Conservation (phyloP, 768 basidiomycete genomes). For the Boletus pseudopeckii region DNA sequence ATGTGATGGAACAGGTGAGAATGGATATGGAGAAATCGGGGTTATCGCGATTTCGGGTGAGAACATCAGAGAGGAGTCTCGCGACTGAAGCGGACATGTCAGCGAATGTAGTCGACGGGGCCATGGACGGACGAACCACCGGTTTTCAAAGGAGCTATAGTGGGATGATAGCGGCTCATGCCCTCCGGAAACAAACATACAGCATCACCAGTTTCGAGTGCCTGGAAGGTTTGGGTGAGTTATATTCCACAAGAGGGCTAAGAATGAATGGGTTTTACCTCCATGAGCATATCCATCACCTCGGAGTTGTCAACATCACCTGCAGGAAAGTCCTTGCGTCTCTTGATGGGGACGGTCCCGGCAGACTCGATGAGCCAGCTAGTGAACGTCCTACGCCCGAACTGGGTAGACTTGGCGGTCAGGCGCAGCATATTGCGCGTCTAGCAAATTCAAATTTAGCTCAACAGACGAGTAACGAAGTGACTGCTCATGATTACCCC, state of each 20-base stretch:
- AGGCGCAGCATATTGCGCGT: slow-evolving; percentile 76
- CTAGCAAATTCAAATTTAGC: slow-evolving; percentile 33
- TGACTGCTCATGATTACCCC: slow-evolving; percentile 40
- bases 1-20: slow-evolving; percentile 77
- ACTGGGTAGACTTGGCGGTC: slow-evolving; percentile 86
- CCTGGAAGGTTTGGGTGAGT: slow-evolving; percentile 40
- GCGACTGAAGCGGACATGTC: slow-evolving; percentile 49
- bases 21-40: slow-evolving; percentile 71
- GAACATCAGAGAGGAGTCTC: slow-evolving; percentile 73
- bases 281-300: slow-evolving; percentile 64
- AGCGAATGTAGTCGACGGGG: background rate
- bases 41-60: slow-evolving; percentile 64
- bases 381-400: slow-evolving; percentile 78
- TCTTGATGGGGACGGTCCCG: slow-evolving; percentile 80
- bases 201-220: slow-evolving; percentile 71
- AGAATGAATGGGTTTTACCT: slow-evolving; percentile 38
- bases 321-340: slow-evolving; percentile 65
- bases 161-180: slow-evolving; percentile 78
- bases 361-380: slow-evolving; percentile 89
- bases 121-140: slow-evolving; percentile 52
- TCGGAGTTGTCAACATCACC: slow-evolving; percentile 60
- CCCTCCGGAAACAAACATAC: slow-evolving; percentile 87
- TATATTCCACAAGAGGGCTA: background rate
- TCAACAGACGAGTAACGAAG: slow-evolving; percentile 5
- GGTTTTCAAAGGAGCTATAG: slow-evolving; percentile 84